These are phyloP conservation scores for Clavispora vitiphila DNA, from an alignment of 805 yeast genomes.

Conservation along the genomic window DNA sequence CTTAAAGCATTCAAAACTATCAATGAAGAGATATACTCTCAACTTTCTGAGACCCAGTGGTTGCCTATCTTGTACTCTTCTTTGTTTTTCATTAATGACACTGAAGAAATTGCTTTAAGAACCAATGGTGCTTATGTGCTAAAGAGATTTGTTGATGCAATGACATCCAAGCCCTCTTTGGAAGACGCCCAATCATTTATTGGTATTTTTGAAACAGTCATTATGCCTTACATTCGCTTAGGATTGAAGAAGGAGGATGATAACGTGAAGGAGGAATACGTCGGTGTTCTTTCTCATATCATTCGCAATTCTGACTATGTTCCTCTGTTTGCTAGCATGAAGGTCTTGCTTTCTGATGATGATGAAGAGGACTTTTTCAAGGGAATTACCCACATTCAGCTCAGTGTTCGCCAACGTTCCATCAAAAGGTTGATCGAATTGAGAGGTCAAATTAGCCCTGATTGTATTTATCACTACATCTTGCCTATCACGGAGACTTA, in stretches of 20 bases:
- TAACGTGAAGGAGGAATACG: conserved; percentile 64
- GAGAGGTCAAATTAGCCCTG: conserved; percentile 43
- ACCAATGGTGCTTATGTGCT: conserved; percentile 67
- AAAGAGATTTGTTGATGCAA: conserved; percentile 59
- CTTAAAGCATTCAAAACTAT: conserved; percentile 61
- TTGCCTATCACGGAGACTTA: conserved; percentile 83
- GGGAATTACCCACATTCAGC: conserved; percentile 77
- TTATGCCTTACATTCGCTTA: conserved; percentile 60
- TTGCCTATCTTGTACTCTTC: conserved; percentile 65
- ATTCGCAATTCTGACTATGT: conserved; percentile 44
- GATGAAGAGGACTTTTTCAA: conserved; percentile 79
- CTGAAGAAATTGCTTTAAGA: conserved; percentile 74
- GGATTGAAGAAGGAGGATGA: conserved; percentile 63
- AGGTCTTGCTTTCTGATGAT: conserved; percentile 55
- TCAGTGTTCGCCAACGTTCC: conserved; percentile 83
- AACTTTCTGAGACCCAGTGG: conserved; percentile 62
- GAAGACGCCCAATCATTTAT: conserved; percentile 26
- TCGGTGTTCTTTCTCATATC: conserved; percentile 59
- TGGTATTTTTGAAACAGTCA: conserved; percentile 42
- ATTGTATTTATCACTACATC: conserved; percentile 70
- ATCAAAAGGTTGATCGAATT: conserved; percentile 55
- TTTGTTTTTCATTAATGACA: conserved; percentile 69
- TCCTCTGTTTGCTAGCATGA: conserved; percentile 61
- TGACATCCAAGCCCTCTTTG: conserved; percentile 22
- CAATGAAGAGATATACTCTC: conserved; percentile 48